Base-by-base conservation (phyloP, 2,329 filamentous ascomycete species). In the Incumbomyces delicatus region DNA sequence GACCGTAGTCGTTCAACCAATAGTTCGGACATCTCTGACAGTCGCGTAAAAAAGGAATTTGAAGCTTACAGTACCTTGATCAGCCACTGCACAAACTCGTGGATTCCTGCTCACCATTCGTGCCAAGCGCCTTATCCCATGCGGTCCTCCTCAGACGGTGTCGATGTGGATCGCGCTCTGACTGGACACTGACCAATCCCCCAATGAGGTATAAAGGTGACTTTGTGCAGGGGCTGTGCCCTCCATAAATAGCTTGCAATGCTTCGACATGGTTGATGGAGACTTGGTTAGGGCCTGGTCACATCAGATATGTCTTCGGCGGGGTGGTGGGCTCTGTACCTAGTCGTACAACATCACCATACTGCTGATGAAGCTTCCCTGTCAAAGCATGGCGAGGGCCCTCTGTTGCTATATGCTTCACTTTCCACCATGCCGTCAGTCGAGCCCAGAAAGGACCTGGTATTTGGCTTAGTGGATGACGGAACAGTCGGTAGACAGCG, bases 161-260 rank as follows among this genome's bases (percentile, higher is more conserved):
- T 34, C 29, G n/a, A 17, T 46, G 36, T 20, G 29, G 27, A 29
- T 46, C 36, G 13, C 36, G 44, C 16, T 33, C 29, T 18, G 37
- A 40, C 14, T 46, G 44, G 11, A 40, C 37, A 17, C 29, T 40
- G n/a, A 41, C 16, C 16, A 41, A 14, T 6, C 42, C 42, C 13
- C 42, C 44, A 10, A 48, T 45, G 18, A 65, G 62, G 51, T 74
- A 74, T 60, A 63, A 72, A 0, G 60, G 53, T 2, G 56, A 56
- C 49, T 73, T 74, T n/a, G 50, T 55, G 32, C 67, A 70, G 50
- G 59, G 58, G 2, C 67, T 60, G 17, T 61, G 56, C 6, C 56
- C 44, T 1, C 66, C 67, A 43, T 68, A 68, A 10, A 71, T 63
- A 40, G 53, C 46, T 54, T 66, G 49, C 49, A 68, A 53, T 48